These are phyloP conservation scores for Podosphaera fusca DNA, from an alignment of 2,329 filamentous ascomycete genomes.

Conservation along the genomic window DNA sequence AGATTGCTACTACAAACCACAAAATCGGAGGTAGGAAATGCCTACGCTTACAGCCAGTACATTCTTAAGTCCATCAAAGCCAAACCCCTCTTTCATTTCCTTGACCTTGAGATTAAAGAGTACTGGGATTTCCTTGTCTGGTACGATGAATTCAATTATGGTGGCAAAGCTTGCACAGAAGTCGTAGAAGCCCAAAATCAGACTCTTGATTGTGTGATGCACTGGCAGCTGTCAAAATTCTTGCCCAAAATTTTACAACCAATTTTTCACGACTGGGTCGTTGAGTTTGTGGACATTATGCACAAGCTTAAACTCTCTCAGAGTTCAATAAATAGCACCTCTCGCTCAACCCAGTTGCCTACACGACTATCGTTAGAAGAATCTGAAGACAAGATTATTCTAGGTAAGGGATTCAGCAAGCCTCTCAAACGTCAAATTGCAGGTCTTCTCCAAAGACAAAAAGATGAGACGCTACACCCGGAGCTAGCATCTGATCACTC, in stretches of 20 bases:
- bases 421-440: conserved; percentile 76
- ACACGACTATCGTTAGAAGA: conserved; percentile 32
- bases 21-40: conserved; percentile 89
- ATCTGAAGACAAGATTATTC: conserved; percentile 36
- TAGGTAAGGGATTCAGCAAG: conserved; percentile 68
- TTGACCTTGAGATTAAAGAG: conserved; percentile 91
- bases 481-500: conserved; percentile 70
- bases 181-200: conserved; percentile 58
- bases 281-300: conserved; percentile 91
- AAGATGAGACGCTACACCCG: conserved; percentile 70
- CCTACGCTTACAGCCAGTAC: conserved; percentile 91
- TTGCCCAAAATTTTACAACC: conserved; percentile 59
- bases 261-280: conserved; percentile 75
- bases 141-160: conserved; percentile 99
- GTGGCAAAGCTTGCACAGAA: conserved; percentile 71
- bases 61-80: conserved; percentile 92
- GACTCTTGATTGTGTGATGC: conserved; percentile 76
- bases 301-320: conserved; percentile 55
- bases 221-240: conserved; percentile 91
- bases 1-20: conserved; percentile 82
- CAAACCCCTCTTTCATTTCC: conserved; percentile 88
- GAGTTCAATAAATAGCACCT: conserved; percentile 24
- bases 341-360: conserved; percentile 33
- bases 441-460: conserved; percentile 60
- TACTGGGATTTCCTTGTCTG: conserved; percentile 99